Evolutionary conservation across 228 moss, liverwort and hornwort species (phyloP), one percentile per base, ranked within the genome.

Genomic region (Sphagnum magellanicum): DNA sequence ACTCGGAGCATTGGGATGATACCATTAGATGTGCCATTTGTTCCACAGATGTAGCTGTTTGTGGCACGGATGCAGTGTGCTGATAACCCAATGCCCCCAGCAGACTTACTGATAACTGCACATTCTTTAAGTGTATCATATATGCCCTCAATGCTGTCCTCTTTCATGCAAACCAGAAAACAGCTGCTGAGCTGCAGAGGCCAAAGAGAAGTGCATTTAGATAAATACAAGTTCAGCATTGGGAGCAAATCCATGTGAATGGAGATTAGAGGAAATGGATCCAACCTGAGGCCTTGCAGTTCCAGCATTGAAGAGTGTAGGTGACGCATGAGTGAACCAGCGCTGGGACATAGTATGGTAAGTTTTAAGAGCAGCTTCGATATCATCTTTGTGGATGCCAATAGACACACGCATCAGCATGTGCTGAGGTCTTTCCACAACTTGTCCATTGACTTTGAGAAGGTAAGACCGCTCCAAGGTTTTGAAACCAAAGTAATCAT

Each of bases 301-400:
- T 11, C 92, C 98, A 6, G 79, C 92, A 5, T 98, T 98, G n/a
- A 94, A 98, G 5, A 98, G 68, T 0, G 94, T 98, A 4, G 98
- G 98, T 11, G 98, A 98, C 0, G 92, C 98, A 50, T 98, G 94
- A 0, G 94, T 98, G 46, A 93, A 98, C 98, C 97, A 98, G 0
- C 94, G 90, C 83, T 98, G 94, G 3, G 98, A 98, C 94, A 94
- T 94, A 50, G 77, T 87, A 64, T 98, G 98, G 53, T 98, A 98
- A 0, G 98, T 98, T 68, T 73, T 92, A 8, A 98, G 66, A 6
- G 77, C 94, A 0, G 81, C 73, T 10, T 92, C 94, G 0, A 94
- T 5, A 6, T 98, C 72, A 4, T 60, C 58, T 59, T 86, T 90
- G 61, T 98, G 98, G 15, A 98, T 98, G 0, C 95, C 95, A 1